These are phyloP conservation scores for Liriodendron chinense DNA, from an alignment of 164 flowering plant genomes.

Conservation along the genomic window DNA sequence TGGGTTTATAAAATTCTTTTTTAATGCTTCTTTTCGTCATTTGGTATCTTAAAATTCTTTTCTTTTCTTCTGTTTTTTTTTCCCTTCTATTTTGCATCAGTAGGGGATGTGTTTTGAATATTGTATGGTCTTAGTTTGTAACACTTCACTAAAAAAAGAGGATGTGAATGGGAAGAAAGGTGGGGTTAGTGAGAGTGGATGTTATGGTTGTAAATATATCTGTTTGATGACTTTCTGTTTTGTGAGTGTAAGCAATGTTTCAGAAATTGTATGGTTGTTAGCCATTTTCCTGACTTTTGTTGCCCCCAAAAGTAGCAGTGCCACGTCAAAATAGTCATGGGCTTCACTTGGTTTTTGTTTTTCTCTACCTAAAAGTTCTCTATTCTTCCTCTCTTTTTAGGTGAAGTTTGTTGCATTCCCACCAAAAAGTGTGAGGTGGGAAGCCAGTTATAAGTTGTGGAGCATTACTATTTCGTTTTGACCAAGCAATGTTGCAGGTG, in stretches of 20 bases:
- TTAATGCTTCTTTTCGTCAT: background rate
- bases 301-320: too few species aligned
- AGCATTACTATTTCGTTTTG: too few species aligned
- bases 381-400: too few species aligned
- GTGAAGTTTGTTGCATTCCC: too few species aligned
- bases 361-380: too few species aligned
- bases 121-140: background rate
- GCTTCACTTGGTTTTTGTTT: too few species aligned
- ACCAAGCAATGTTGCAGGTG: too few species aligned
- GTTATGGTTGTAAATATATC: background rate
- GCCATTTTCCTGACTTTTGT: too few species aligned
- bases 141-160: background rate
- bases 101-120: background rate
- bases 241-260: background rate
- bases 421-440: too few species aligned
- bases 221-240: background rate
- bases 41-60: background rate
- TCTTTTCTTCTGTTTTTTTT: background rate
- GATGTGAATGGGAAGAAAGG: background rate
- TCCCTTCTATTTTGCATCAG: background rate
- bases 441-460: too few species aligned
- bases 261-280: background rate
- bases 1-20: conserved; percentile 7
- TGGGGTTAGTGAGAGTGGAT: background rate
- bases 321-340: too few species aligned